phyloP scores from a whole-genome alignment of 192 early-diverging fungal genomes.

The Funneliformis mosseae region DNA sequence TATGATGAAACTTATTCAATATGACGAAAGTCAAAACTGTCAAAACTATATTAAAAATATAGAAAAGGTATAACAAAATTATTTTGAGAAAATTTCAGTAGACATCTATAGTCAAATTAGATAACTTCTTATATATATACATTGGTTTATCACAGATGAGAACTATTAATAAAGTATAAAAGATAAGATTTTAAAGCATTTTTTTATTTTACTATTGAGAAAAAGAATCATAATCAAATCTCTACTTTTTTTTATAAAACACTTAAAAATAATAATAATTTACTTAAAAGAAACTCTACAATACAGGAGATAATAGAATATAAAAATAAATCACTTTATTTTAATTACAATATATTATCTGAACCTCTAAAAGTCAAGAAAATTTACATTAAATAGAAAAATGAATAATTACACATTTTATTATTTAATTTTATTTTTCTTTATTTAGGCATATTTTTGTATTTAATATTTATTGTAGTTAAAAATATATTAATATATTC shows the following conservation, averaged over 20 bases:
- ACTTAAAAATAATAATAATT: background rate
- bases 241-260: background rate
- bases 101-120: too few relatives aligned
- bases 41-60: too few relatives aligned
- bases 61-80: too few relatives aligned
- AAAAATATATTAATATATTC: too few relatives aligned
- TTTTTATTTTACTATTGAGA: background rate
- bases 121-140: slow-evolving; percentile 11
- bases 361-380: background rate
- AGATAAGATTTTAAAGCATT: background rate
- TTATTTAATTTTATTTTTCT: too few relatives aligned
- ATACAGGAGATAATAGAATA: background rate
- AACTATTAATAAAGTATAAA: background rate
- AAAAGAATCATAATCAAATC: background rate
- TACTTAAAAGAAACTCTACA: background rate
- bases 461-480: too few relatives aligned
- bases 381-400: background rate
- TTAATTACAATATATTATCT: background rate
- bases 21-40: too few relatives aligned
- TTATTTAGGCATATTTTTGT: too few relatives aligned
- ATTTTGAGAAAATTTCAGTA: too few relatives aligned
- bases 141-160: background rate
- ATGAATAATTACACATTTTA: background rate
- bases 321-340: background rate
- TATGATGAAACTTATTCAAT: too few relatives aligned